phyloP scores from a whole-genome alignment of 306 rosid species.

The Castanea mollissima region DNA sequence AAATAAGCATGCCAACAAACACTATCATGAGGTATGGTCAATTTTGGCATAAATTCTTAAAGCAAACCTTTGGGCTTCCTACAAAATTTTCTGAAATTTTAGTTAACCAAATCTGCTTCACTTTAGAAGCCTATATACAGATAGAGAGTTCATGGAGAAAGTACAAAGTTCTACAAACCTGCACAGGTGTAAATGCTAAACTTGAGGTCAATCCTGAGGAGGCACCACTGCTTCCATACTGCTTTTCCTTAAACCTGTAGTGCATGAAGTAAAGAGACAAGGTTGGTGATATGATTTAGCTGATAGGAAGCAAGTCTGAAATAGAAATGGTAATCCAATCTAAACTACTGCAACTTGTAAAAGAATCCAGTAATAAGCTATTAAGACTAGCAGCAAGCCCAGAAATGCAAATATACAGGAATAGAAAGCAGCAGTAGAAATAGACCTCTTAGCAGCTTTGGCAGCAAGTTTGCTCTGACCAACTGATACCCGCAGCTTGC shows the following conservation, averaged over 20 bases:
- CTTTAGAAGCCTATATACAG: constrained; percentile 9
- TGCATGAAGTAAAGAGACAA: constrained; percentile 1
- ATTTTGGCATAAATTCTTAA: not conserved
- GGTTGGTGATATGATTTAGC: not conserved
- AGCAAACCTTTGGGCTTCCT: not conserved
- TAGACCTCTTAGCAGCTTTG: constrained; percentile 86
- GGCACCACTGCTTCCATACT: constrained; percentile 87
- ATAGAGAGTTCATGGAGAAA: not conserved
- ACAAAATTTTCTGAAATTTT: not conserved
- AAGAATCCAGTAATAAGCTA: constrained; percentile 10
- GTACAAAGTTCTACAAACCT: constrained; percentile 43
- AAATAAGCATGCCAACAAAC: not conserved
- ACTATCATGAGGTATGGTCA: not conserved
- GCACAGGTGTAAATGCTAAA: constrained; percentile 97
- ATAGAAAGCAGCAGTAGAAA: constrained; percentile 4
- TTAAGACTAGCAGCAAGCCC: constrained; percentile 6
- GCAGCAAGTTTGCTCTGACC: constrained; percentile 91
- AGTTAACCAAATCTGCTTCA: not conserved
- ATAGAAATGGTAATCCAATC: constrained; percentile 5
- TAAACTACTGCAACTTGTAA: not conserved
- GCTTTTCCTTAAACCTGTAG: constrained; percentile 86
- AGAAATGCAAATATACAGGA: not conserved
- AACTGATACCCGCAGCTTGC: constrained; percentile 87
- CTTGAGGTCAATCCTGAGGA: constrained; percentile 90
- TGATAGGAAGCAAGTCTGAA: constrained; percentile 1